Conservation (phyloP, 352 stramenopile species). For the Salisapilia sapeloensis region DNA sequence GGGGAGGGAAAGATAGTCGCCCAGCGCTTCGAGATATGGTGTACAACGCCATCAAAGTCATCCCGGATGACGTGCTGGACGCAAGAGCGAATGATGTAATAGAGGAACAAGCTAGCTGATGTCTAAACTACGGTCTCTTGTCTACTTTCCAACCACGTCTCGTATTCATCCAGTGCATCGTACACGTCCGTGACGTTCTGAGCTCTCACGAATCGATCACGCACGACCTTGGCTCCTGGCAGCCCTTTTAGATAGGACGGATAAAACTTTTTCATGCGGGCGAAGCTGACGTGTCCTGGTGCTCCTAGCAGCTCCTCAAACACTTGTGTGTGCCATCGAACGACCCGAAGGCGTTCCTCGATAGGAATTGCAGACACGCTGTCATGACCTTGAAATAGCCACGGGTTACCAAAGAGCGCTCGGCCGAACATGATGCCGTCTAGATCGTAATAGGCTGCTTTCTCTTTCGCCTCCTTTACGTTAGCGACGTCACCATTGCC, state of each 20-base stretch:
- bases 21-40: constrained; percentile 60
- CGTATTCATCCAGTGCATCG: constrained; percentile 27
- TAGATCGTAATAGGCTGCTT: constrained; percentile 45
- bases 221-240: constrained; percentile 45
- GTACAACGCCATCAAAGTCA: constrained; percentile 38
- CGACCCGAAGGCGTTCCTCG: constrained; percentile 32
- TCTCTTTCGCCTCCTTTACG: constrained; percentile 39
- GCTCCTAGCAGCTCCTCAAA: constrained; percentile 37
- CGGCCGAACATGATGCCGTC: constrained; percentile 70
- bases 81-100: constrained; percentile 31
- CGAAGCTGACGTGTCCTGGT: constrained; percentile 30
- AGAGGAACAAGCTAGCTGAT: background rate
- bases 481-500: constrained; percentile 63
- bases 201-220: constrained; percentile 28
- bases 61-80: constrained; percentile 60
- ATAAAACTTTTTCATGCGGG: constrained; percentile 72
- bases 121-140: constrained; percentile 2
- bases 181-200: constrained; percentile 34
- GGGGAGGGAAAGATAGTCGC: constrained; percentile 37
- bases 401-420: constrained; percentile 63
- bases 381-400: constrained; percentile 51
- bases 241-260: constrained; percentile 54
- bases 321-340: constrained; percentile 45
- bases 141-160: constrained; percentile 15
- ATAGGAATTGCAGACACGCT: constrained; percentile 33